Evolutionary conservation across 192 early-diverging fungal genomes (phyloP), one percentile per base, ranked within the genome.

Genomic region (Phycomyces nitens): DNA sequence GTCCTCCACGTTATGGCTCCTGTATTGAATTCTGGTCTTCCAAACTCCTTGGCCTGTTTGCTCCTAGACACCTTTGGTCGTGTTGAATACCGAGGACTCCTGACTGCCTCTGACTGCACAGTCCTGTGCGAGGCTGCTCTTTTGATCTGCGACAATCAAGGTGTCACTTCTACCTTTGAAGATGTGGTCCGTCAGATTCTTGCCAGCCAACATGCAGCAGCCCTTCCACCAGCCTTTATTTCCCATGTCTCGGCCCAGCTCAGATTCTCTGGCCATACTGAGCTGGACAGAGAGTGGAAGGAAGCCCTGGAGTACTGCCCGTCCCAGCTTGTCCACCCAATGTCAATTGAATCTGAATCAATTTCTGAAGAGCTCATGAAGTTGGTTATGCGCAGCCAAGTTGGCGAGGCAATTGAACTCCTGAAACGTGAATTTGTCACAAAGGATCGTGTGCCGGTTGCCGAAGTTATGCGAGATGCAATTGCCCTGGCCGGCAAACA

Each of bases 401-500:
- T 51, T 11, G 40, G 44, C 5, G 50, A 57, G 23, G 58, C 62
- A 20, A 15, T 61, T 34, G 49, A 65, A 10, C 47, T 69, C 29
- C 57, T 75, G n/a, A 24, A 53, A 20, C 49, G 20, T 22, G 44
- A 64, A 10, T 53, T 70, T n/a, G 22, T 69, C 4, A 26, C 51
- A 9, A 0, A 14, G 0, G 51, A 66, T 5, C 12, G 47, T 39
- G 27, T 75, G 4, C 73, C 73, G 16, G 44, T 54, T 8, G 56
- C 68, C 42, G 74, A 76, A 21, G 55, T 62, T 22, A 34, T 63
- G 9, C 69, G 69, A 34, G 74, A 76, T 41, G 69, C 69, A 1
- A 76, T 76, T 51, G 60, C 65, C 10, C 59, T 56, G 21, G 52
- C 66, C 44, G 74, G 68, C 20, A 76, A 71, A 26, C 65, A 76